Conservation (phyloP, 2,329 filamentous ascomycete species). For the Trichophyton mentagrophytes region DNA sequence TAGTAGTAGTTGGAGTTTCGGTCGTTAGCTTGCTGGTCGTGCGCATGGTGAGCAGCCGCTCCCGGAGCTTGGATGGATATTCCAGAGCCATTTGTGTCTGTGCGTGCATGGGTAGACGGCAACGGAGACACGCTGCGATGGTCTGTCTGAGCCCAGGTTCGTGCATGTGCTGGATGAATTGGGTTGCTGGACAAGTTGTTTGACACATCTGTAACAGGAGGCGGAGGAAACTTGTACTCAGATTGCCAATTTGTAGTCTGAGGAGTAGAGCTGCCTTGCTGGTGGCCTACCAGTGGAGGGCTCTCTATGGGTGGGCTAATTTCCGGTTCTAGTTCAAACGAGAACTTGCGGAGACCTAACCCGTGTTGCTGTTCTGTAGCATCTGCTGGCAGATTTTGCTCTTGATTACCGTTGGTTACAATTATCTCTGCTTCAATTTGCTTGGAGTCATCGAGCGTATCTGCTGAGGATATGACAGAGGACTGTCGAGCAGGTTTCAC, state of each 20-base stretch:
- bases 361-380: background rate
- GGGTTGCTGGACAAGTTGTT: background rate
- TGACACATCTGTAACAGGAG: background rate
- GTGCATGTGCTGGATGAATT: background rate
- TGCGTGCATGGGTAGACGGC: background rate
- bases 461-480: background rate
- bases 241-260: background rate
- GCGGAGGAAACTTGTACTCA: background rate
- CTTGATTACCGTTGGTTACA: background rate
- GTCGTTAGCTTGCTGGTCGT: background rate
- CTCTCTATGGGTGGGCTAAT: background rate
- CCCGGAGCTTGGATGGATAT: background rate
- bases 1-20: background rate
- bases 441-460: background rate
- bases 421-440: background rate
- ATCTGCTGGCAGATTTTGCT: background rate
- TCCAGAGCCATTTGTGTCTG: background rate
- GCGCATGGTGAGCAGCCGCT: background rate
- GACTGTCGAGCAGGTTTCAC: background rate
- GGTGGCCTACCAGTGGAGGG: background rate
- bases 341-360: background rate
- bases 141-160: background rate
- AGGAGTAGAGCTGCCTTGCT: background rate
- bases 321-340: background rate
- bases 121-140: background rate